Base-by-base conservation (phyloP, 2,329 filamentous ascomycete species). In the Aspergillus ustus region DNA sequence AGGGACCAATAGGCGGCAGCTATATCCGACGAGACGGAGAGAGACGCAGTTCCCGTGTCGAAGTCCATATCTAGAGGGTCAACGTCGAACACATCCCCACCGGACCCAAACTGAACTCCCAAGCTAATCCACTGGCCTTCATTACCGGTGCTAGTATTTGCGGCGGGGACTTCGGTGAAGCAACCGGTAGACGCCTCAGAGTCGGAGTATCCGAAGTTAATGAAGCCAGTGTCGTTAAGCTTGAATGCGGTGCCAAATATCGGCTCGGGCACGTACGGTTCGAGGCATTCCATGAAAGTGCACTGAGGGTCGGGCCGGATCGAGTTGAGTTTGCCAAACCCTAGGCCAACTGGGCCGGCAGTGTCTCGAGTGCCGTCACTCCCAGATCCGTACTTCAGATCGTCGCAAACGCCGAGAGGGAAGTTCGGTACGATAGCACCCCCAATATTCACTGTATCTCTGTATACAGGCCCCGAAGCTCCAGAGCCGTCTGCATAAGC, bases 231-330 rank as follows among this genome's bases (percentile, higher is more conserved):
- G 29, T 53, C 15, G 49, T 61, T 53, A 29, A 51, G 53, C 22
- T 61, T 61, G 50, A 61, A 61, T 20, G 48, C 44, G 6, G 59
- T 61, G 43, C 53, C 50, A 44, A 61, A 61, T 17, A 61, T 28
- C 13, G 59, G 59, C 22, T 52, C 53, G 7, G 53, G 59, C n/a
- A 61, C 49, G 31, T 61, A 61, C 8, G 59, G 59, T 50, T 52
- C 40, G 4, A 61, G 53, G 29, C 59, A 61, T 61, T 61, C 53
- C 53, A 61, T 61, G 49, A 61, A 61, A 11, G 59, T 61, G 49
- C 59, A 61, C 40, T 61, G 59, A 13, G 59, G 53, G 31, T 57
- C 53, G 11, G 59, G 59, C 9, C 53, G 59, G 25, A 61, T 57
- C 19, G 59, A 61, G 49, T 61, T 61, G 46, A 57, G 9, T 15